These are phyloP conservation scores for Verticillium klebahnii DNA, from an alignment of 2,329 filamentous ascomycete genomes.

Conservation along the genomic window DNA sequence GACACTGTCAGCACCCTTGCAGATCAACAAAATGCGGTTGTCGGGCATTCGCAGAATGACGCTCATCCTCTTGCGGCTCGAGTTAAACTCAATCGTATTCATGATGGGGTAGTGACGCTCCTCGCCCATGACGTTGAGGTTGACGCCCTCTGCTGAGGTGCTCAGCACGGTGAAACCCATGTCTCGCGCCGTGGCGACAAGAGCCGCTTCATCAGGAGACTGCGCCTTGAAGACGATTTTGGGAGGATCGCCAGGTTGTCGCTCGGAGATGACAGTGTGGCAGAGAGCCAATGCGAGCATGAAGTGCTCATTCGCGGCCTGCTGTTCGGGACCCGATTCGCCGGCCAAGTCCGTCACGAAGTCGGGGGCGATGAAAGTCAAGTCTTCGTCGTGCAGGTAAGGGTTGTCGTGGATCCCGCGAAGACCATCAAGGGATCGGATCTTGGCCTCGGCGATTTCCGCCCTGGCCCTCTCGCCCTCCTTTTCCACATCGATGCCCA, in stretches of 20 bases:
- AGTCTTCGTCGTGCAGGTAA: conserved; percentile 80
- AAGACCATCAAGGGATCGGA: conserved; percentile 66
- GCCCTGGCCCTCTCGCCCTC: conserved; percentile 67
- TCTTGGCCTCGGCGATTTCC: conserved; percentile 75
- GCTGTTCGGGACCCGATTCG: conserved; percentile 70
- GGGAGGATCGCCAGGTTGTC: conserved; percentile 81
- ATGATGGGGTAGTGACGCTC: conserved; percentile 82
- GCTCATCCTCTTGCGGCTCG: conserved; percentile 94
- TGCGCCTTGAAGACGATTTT: conserved; percentile 95
- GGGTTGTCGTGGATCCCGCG: conserved; percentile 81
- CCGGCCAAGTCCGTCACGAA: conserved; percentile 81
- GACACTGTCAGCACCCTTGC: conserved; percentile 95
- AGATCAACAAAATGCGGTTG: conserved; percentile 83
- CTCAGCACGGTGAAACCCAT: conserved; percentile 92
- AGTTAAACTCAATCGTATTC: conserved; percentile 97
- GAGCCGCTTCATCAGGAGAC: conserved; percentile 90
- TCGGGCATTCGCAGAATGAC: conserved; percentile 94
- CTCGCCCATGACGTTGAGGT: conserved; percentile 80
- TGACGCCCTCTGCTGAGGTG: conserved; percentile 72
- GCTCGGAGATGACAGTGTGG: conserved; percentile 92
- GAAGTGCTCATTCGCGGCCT: conserved; percentile 75
- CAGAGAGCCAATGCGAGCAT: conserved; percentile 96
- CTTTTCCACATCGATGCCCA: conserved; percentile 81
- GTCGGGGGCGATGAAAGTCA: conserved; percentile 90
- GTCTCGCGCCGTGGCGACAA: conserved; percentile 91